Base-by-base conservation (phyloP, 129 eudicot species). In the Flaveria ramosissima region DNA sequence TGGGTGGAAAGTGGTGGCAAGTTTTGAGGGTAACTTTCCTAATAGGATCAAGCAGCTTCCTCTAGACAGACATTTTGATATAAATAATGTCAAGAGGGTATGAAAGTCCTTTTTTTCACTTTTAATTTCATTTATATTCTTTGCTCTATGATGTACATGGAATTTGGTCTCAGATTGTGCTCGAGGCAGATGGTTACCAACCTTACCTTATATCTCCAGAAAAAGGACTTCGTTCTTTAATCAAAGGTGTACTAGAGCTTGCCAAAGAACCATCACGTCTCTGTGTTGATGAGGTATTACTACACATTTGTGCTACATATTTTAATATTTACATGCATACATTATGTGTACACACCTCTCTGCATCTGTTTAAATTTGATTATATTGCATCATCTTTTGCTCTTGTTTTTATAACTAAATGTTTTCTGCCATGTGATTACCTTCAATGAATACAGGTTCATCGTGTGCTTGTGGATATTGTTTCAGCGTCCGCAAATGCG, bases 121-220 rank as follows among this genome's bases (percentile, higher is more conserved):
- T 55, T 42, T 16, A 21, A 9, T 13, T 45, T 45, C 9, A 21
- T 61, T 64, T 26, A 21, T 71, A 0, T 60, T 6, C 7, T 55
- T 80, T 8, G 17, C 39, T 30, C 8, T 48, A 14, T 63, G 51
- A 36, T 86, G 84, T 70, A 56, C 55, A 32, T 16, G 78, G 66
- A 42, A 23, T 67, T 45, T 83, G 73, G 71, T 69, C 17, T 55
- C 92, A 95, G 99, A 90, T 95, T 79, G 99, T 95, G 76, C 89
- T 95, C 16, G 99, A 95, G 81, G 99, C 99, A 76, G 99, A 95
- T 84, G 97, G 99, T 80, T 95, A 95, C 82, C 99, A 95, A 72
- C 99, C 99, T 63, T 95, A 95, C 83, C 97, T 95, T 72, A 92
- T 95, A 61, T 95, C 99, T 82, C 99, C 99, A 47, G 99, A 95